A percentile compares a stretch with the other conserved stretches of the same genome.
Conservation (phyloP, 2,329 filamentous ascomycete species). For the Colletotrichum sp. region DNA sequence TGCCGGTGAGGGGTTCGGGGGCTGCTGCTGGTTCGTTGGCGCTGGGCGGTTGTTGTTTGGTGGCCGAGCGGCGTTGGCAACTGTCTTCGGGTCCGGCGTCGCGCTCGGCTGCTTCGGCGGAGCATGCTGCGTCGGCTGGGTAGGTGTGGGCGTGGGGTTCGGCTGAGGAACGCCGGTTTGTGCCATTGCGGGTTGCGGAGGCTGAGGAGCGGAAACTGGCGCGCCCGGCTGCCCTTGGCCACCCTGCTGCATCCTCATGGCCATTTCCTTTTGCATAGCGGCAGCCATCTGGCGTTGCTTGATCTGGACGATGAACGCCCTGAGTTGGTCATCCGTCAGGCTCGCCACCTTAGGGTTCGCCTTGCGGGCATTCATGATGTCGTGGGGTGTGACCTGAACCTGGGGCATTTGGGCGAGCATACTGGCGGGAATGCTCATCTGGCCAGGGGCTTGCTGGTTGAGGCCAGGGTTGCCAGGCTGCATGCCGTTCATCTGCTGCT, state of each 20-base stretch:
- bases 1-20: constrained; percentile 42
- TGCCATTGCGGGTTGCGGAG: background rate
- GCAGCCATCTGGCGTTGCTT: constrained; percentile 17
- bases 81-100: constrained; percentile 23
- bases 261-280: constrained; percentile 21
- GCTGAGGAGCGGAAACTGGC: background rate
- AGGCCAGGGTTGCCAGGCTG: background rate
- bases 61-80: constrained; percentile 7
- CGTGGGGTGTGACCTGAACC: constrained; percentile 28
- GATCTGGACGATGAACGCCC: constrained; percentile 14
- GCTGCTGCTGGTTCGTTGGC: constrained; percentile 38
- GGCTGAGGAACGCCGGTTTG: background rate
- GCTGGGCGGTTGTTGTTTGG: constrained; percentile 33
- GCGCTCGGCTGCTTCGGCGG: constrained; percentile 19
- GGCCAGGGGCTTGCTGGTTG: constrained; percentile 5
- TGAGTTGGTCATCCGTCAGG: constrained; percentile 27
- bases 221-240: background rate
- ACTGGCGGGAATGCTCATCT: constrained; percentile 25
- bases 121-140: background rate
- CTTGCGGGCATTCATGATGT: constrained; percentile 29
- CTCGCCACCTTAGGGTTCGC: constrained; percentile 24
- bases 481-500: constrained; percentile 19
- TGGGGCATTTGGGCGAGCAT: constrained; percentile 18
- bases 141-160: background rate
- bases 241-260: constrained; percentile 4